A percentile compares a stretch with the other conserved stretches of the same genome.
Conservation (phyloP, 352 stramenopile genomes). For the Saprolegnia parasitica region DNA sequence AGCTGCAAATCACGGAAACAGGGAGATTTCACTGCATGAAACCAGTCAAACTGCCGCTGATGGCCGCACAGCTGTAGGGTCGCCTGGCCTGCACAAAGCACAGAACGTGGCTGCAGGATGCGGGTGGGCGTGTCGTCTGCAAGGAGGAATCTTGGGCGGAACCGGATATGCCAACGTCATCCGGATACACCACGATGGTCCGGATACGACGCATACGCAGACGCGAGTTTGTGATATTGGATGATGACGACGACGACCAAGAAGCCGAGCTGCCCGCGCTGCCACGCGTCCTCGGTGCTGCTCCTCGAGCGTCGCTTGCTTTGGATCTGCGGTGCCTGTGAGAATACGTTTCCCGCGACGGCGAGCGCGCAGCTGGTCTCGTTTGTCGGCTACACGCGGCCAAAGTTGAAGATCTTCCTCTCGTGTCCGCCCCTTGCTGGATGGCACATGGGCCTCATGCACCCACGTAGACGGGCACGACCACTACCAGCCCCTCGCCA, state of each 20-base stretch:
- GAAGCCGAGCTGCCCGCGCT: neutral
- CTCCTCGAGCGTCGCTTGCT: neutral
- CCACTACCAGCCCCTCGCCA: constrained; percentile 60
- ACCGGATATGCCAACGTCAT: too few species aligned
- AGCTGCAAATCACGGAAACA: too few species aligned
- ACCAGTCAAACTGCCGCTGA: too few species aligned
- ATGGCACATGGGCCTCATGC: neutral
- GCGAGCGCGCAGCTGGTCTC: neutral
- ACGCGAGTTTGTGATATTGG: too few species aligned
- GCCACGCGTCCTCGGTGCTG: neutral
- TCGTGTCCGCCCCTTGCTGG: constrained; percentile 37
- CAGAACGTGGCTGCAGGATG: too few species aligned
- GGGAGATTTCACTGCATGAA: too few species aligned
- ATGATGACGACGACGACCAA: neutral
- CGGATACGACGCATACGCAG: too few species aligned
- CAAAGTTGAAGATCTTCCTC: constrained; percentile 62
- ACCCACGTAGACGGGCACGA: constrained; percentile 54
- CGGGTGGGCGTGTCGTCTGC: too few species aligned
- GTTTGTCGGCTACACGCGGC: constrained; percentile 2
- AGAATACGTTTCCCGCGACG: neutral
- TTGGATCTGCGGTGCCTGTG: constrained; percentile 20
- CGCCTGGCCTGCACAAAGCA: too few species aligned
- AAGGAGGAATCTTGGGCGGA: too few species aligned
- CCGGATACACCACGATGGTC: too few species aligned
- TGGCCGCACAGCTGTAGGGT: too few species aligned